Evolutionary conservation across 2,329 filamentous ascomycete genomes (phyloP), one percentile per base, ranked within the genome.

Genomic region (Colletotrichum acutatum): DNA sequence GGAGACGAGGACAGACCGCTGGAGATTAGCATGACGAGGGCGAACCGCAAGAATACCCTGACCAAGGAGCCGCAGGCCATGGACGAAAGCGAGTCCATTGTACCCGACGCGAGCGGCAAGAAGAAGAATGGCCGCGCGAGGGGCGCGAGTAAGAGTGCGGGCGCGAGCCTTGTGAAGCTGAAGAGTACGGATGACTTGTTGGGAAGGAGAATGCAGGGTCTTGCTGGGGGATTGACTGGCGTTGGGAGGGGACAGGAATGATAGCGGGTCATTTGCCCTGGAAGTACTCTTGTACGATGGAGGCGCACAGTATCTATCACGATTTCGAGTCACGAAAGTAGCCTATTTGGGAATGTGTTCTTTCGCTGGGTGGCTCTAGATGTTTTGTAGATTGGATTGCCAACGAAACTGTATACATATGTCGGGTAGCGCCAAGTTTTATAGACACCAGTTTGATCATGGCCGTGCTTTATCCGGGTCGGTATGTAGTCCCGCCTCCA

Each of bases 1-100:
- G 94, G 91, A 0, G 94, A 97, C 42, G 95, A 98, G 75, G 95
- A 97, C 65, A 84, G 86, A 24, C 94, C 94, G 4, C 82, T 98
- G 11, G 95, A 98, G 82, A 98, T 98, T 86, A 91, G 89, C 77
- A 90, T 92, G 85, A 89, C 87, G 14, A 85, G 84, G 74, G 69
- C 74, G 1, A 71, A 64, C 53, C 78, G 77, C 54, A 76, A 68
- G 19, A 77, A 76, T 30, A 71, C 68, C 60, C 74, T 75, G 61
- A 68, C 66, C 4, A 74, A 76, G 64, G 70, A 75, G 61, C 71
- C 68, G 66, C 77, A 76, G 59, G 56, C 61, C n/a, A 74, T 76
- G 70, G 68, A 74, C 52, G 49, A 74, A 52, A 74, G 24, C 67
- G 75, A 72, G 74, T 74, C 71, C 24, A 64, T 75, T 67, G 60